Evolutionary conservation across 2,329 filamentous ascomycete species (phyloP), one percentile per base, ranked within the genome.

Genomic region (Orbilia quercus): DNA sequence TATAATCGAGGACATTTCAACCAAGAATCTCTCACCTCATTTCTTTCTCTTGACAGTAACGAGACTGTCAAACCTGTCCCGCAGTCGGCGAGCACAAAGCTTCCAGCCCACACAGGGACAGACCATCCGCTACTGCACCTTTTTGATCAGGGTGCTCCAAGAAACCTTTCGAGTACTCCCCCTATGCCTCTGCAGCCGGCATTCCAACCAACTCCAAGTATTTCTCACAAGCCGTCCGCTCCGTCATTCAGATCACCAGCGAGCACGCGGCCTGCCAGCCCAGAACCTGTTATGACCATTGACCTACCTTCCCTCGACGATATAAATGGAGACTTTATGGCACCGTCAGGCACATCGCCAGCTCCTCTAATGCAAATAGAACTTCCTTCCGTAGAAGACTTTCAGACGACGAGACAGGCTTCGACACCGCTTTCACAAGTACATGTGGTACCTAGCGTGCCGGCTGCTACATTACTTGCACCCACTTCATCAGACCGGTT

Each of bases 251-350:
- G 48, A 42, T 73, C 69, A 11, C 69, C 69, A n/a, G 60, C 69
- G n/a, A 73, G 69, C 50, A 73, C 69, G 23, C 60, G 69, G 16
- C 69, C 69, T 5, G 57, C 69, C 7, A 73, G 69, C 42, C 69
- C 69, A 5, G 69, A 73, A 47, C 69, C 69, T 47, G 5, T 73
- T n/a, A 73, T 73, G 69, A 73, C 69, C n/a, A 73, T 73, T 18
- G 69, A 73, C 18, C 54, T 73, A 14, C 69, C 69, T 40, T 73
- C 69, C 12, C 65, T 73, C 20, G 69, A 66, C 25, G 69, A 73
- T n/a, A 57, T 62, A n/a, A 44, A 62, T 51, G 69, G 60, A 14
- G 69, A 73, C 9, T 38, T 73, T 14, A 23, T 66, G 34, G 60
- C 60, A 28, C 69, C 69, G 6, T 48, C 44, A 22, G 69, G 69